Base-by-base conservation (phyloP, 192 early-diverging fungal genomes). In the Coemansia sp. region DNA sequence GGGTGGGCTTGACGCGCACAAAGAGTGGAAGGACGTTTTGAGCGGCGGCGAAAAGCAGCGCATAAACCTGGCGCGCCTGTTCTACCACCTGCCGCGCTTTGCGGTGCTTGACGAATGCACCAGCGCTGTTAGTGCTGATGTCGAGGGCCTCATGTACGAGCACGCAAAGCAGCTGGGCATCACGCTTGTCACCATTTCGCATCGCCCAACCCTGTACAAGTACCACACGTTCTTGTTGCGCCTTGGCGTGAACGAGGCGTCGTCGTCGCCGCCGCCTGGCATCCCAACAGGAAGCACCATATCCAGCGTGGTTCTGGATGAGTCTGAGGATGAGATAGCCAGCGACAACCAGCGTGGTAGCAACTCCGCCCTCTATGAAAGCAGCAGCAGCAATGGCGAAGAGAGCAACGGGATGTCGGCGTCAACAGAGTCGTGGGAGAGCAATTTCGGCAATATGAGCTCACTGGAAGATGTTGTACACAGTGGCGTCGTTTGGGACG, bases 91-190 rank as follows among this genome's bases (percentile, higher is more conserved):
- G 59, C 97, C 97, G 27, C 85, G 87, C 55, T 99, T 89, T 81
- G 97, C 94, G 28, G 93, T 99, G 72, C 75, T 98, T 36, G 95
- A 97, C 73, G 97, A 98, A 85, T 92, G 90, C 82, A 91, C 87
- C 34, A 87, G 79, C 53, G 88, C 96, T 25, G 95, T 99, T 31
- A 89, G 88, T 60, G 91, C 89, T 72, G 95, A 98, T 62, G 87
- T 96, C 52, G 97, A 99, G 74, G 88, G 88, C 61, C 86, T 96
- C 62, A 91, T 99, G 87, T 91, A 90, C 61, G 88, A 89, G 37
- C 86, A 89, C 59, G 87, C 87, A 50, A 89, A 86, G 70, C 87
- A 84, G 25, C 84, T 95, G 20, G 93, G 89, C 8, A 94, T 98
- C 73, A 91, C 92, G 7, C 75, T 99, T 14, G 84, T 99, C 68